These are phyloP conservation scores for Pleurotus ostreatus DNA, from an alignment of 768 basidiomycete species.

Conservation along the genomic window DNA sequence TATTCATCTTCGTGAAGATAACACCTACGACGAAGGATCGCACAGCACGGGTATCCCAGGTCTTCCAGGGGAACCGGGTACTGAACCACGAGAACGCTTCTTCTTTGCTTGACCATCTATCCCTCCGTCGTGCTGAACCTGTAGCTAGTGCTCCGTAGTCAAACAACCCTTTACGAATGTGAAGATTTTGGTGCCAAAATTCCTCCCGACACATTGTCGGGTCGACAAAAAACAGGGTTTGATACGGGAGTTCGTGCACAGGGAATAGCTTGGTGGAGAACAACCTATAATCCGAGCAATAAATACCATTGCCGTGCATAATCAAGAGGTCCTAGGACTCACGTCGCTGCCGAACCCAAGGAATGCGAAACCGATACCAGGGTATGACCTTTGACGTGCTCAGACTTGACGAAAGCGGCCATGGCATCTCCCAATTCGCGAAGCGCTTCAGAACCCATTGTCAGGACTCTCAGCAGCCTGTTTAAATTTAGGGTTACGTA, in stretches of 20 bases:
- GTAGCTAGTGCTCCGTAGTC: slow-evolving; percentile 30
- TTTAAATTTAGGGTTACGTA: slow-evolving; percentile 17
- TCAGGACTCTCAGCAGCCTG: not conserved
- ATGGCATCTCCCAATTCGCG: slow-evolving; percentile 34
- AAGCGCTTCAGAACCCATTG: slow-evolving; percentile 20
- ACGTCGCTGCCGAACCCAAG: slow-evolving; percentile 38
- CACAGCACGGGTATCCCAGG: slow-evolving; percentile 40
- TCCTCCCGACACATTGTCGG: slow-evolving; percentile 36
- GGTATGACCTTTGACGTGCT: slow-evolving; percentile 27
- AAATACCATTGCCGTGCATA: not conserved
- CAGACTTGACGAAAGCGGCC: slow-evolving; percentile 26
- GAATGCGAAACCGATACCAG: slow-evolving; percentile 40
- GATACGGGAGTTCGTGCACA: slow-evolving; percentile 22
- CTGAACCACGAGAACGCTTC: slow-evolving; percentile 38
- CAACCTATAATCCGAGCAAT: slow-evolving; percentile 16
- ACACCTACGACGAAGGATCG: slow-evolving; percentile 32
- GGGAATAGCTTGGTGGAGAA: slow-evolving; percentile 31
- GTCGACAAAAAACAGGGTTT: slow-evolving; percentile 40
- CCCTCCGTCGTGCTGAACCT: slow-evolving; percentile 23
- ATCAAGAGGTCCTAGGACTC: slow-evolving; percentile 6
- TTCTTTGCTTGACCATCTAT: slow-evolving; percentile 35
- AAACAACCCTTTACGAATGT: slow-evolving; percentile 30
- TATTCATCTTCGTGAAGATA: not conserved
- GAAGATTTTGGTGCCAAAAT: slow-evolving; percentile 28
- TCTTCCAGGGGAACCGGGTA: slow-evolving; percentile 41